Percentiles rank a stretch among this genome's conserved stretches.
These are phyloP conservation scores for Spinacia oleracea DNA, from an alignment of 179 eudicot species.

Conservation along the genomic window DNA sequence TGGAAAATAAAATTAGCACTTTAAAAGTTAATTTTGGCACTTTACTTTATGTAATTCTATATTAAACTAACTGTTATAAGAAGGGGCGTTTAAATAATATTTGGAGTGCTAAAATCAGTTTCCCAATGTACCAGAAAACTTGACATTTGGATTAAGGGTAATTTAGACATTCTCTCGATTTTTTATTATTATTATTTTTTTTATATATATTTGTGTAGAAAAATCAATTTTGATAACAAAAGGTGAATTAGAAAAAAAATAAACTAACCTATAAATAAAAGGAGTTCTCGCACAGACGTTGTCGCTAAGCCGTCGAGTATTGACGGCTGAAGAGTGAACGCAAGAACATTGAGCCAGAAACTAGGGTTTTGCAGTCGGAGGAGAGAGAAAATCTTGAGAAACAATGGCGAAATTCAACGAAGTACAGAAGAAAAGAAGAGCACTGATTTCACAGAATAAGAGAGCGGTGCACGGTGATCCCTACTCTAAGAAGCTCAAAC, in stretches of 20 bases:
- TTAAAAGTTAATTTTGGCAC: no score
- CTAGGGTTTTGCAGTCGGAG: background rate
- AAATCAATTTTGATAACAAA: no score
- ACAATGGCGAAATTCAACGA: constrained; percentile 82
- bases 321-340: background rate
- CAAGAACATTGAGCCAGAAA: background rate
- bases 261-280: background rate
- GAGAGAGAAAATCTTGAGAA: background rate
- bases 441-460: constrained; percentile 49
- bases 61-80: no score
- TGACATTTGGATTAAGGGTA: no score
- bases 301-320: background rate
- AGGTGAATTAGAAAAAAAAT: background rate
- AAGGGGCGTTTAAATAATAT: no score
- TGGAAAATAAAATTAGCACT: no score
- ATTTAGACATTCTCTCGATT: no score
- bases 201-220: no score
- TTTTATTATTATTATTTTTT: no score
- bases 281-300: background rate
- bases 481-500: constrained; percentile 55
- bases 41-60: no score
- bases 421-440: constrained; percentile 76
- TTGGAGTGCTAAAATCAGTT: no score
- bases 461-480: constrained; percentile 73
- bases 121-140: no score